Conservation (phyloP, 345 rosid species). For the Salix caprea region DNA sequence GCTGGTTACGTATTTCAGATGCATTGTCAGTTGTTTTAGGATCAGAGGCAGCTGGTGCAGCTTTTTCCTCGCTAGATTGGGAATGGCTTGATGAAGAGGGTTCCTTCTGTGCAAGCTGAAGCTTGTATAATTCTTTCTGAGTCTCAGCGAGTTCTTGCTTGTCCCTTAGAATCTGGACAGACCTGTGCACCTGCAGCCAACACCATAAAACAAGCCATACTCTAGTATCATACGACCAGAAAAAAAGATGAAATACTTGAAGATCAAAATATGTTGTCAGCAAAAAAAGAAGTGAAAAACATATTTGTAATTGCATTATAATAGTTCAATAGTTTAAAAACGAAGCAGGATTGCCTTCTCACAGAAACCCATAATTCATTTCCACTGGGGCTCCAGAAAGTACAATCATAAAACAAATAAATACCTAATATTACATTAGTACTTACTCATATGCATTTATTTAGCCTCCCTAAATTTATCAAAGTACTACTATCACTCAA, state of each 20-base stretch:
- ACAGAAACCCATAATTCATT: not conserved
- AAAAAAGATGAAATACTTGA: not conserved
- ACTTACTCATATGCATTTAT: too few species aligned
- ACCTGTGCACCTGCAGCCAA: slow-evolving; percentile 79
- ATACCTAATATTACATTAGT: not conserved
- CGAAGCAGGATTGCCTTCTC: not conserved
- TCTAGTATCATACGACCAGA: slow-evolving; percentile 1
- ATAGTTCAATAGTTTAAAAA: not conserved
- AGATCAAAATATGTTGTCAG: not conserved
- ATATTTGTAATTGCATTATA: not conserved
- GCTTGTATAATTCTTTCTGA: slow-evolving; percentile 87
- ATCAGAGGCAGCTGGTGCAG: slow-evolving; percentile 54
- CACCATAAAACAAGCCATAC: slow-evolving; percentile 7
- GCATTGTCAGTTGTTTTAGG: slow-evolving; percentile 50
- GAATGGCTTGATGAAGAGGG: slow-evolving; percentile 65
- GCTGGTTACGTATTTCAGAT: slow-evolving; percentile 66
- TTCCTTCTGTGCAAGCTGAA: slow-evolving; percentile 86
- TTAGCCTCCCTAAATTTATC: too few species aligned
- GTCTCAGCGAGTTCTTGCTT: slow-evolving; percentile 96
- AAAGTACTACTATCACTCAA: not conserved
- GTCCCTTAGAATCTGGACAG: slow-evolving; percentile 94
- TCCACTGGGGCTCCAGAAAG: not conserved
- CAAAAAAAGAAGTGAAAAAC: not conserved
- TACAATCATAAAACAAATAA: not conserved
- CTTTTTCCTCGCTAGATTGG: slow-evolving; percentile 67